These are phyloP conservation scores for Syzygium aromaticum DNA, from an alignment of 345 rosid species.

Conservation along the genomic window DNA sequence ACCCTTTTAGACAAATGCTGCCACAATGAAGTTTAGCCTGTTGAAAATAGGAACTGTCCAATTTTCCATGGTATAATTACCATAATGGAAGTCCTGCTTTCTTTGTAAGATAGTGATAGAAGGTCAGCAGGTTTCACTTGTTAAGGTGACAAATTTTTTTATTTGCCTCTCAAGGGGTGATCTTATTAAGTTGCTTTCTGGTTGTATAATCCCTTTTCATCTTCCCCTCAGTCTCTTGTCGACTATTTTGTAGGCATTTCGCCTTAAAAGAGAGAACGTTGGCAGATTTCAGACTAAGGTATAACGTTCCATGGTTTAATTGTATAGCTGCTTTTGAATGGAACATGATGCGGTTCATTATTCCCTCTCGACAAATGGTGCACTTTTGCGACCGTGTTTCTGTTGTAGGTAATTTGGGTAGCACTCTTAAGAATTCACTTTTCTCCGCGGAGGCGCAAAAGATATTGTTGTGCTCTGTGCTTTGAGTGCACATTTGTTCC, in stretches of 20 bases:
- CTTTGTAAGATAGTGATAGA: constrained; percentile 7
- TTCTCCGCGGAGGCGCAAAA: not conserved
- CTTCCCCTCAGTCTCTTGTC: not conserved
- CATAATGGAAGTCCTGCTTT: constrained; percentile 5
- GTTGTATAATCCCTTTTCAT: not conserved
- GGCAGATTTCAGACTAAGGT: not conserved
- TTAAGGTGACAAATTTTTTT: not conserved
- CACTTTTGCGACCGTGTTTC: not conserved
- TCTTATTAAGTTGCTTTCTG: not conserved
- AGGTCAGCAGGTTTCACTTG: constrained; percentile 6
- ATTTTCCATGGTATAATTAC: not conserved
- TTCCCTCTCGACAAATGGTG: not conserved
- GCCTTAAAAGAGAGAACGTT: not conserved
- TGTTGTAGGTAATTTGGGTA: not conserved
- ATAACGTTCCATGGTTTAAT: not conserved
- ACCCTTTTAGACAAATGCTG: not conserved
- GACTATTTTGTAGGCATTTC: not conserved
- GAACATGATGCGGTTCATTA: not conserved
- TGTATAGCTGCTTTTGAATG: not conserved
- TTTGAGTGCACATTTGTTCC: not conserved
- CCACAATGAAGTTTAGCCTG: not conserved
- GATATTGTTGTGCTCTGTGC: not conserved
- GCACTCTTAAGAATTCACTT: not conserved
- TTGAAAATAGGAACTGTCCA: not conserved
- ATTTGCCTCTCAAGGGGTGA: not conserved